These are phyloP conservation scores for Nitzschia sp. DNA, from an alignment of 108 stramenopile genomes.

Conservation along the genomic window DNA sequence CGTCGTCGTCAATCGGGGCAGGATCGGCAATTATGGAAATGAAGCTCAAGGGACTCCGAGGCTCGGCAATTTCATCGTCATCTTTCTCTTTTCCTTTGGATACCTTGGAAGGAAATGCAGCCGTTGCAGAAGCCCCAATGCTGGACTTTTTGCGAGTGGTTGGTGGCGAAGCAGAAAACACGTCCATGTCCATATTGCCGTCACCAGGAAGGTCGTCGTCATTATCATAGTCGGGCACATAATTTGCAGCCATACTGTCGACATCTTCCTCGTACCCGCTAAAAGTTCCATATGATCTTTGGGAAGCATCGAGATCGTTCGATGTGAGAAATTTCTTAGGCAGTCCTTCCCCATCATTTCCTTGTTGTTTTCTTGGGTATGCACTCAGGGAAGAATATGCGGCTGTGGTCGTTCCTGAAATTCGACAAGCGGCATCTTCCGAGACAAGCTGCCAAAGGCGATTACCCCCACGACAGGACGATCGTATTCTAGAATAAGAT, in stretches of 20 bases:
- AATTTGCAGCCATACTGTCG: conserved; percentile 14
- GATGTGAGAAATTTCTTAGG: neutral
- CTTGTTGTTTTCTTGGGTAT: no score
- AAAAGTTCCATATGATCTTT: neutral
- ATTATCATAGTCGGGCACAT: neutral
- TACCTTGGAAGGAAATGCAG: neutral
- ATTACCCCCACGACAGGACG: no score
- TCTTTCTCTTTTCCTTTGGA: neutral
- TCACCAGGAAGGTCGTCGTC: neutral
- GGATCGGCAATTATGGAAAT: conserved; percentile 7
- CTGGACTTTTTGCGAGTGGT: neutral
- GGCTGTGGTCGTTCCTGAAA: no score
- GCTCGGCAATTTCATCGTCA: conserved; percentile 4
- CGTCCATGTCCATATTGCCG: neutral
- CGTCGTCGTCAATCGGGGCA: neutral
- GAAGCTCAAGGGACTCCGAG: conserved; percentile 2
- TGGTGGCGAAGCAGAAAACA: neutral
- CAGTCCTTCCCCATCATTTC: neutral
- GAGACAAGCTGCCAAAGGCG: no score
- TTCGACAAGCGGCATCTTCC: no score
- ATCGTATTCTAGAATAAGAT: no score
- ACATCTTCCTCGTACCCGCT: conserved; percentile 9
- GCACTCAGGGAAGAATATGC: no score
- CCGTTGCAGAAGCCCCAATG: neutral
- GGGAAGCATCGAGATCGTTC: neutral